Percentiles rank a stretch among this genome's conserved stretches.
These are phyloP conservation scores for Ogataea pini DNA, from an alignment of 805 yeast species.

Conservation along the genomic window DNA sequence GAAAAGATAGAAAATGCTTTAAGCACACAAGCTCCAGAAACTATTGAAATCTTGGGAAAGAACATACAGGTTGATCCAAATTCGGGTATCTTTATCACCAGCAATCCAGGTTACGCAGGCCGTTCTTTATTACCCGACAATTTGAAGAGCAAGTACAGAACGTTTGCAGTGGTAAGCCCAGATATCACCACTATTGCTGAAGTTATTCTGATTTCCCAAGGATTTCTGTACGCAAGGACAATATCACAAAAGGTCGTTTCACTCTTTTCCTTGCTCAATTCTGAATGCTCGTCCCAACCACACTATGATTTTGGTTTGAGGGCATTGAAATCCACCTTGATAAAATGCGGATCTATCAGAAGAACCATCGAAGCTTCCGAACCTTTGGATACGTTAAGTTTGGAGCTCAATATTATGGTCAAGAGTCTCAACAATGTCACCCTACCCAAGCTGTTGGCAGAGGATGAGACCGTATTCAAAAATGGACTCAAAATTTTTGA, in stretches of 20 bases:
- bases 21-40: slow-evolving; percentile 8
- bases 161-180: slow-evolving; percentile 72
- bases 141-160: slow-evolving; percentile 73
- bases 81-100: slow-evolving; percentile 81
- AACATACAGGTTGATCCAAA: slow-evolving; percentile 41
- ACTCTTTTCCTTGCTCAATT: slow-evolving; percentile 50
- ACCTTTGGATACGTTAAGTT: slow-evolving; percentile 2
- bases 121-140: slow-evolving; percentile 84
- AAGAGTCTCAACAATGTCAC: slow-evolving; percentile 61
- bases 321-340: slow-evolving; percentile 68
- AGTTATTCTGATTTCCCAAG: slow-evolving; percentile 71
- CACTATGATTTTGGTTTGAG: slow-evolving; percentile 94
- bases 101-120: slow-evolving; percentile 89
- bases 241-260: slow-evolving; percentile 53
- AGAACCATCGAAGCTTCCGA: slow-evolving; percentile 7
- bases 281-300: slow-evolving; percentile 47
- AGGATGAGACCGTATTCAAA: slow-evolving; percentile 50
- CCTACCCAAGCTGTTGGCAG: slow-evolving; percentile 61
- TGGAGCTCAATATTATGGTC: slow-evolving; percentile 41
- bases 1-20: slow-evolving; percentile 67
- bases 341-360: slow-evolving; percentile 52
- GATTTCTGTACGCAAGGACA: slow-evolving; percentile 51
- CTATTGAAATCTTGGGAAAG: slow-evolving; percentile 47
- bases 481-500: slow-evolving; percentile 31
- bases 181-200: slow-evolving; percentile 69